Conservation (phyloP, 805 yeast genomes). For the Metschnikowia sp. region DNA sequence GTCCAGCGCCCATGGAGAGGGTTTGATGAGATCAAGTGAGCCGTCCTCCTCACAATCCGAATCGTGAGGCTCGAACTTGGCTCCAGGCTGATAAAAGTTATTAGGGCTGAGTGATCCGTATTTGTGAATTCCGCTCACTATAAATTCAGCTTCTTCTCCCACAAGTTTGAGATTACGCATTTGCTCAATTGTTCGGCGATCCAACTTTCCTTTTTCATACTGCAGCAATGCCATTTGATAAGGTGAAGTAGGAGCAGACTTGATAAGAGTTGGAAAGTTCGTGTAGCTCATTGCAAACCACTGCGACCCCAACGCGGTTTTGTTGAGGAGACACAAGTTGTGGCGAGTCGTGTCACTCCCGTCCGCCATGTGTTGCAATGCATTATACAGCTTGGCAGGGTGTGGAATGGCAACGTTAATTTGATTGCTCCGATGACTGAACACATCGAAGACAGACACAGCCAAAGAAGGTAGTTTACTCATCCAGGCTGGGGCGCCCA, state of each 20-base stretch:
- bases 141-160: slow-evolving; percentile 20
- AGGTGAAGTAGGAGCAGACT: slow-evolving; percentile 71
- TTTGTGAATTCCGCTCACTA: slow-evolving; percentile 37
- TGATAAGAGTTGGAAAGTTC: slow-evolving; percentile 77
- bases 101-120: slow-evolving; percentile 26
- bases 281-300: slow-evolving; percentile 86
- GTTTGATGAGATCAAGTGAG: neutral
- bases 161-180: slow-evolving; percentile 16
- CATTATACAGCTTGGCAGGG: slow-evolving; percentile 49
- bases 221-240: slow-evolving; percentile 45
- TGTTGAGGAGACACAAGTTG: slow-evolving; percentile 59
- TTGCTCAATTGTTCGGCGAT: slow-evolving; percentile 7
- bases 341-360: slow-evolving; percentile 17
- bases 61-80: slow-evolving; percentile 22
- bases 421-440: slow-evolving; percentile 23
- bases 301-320: slow-evolving; percentile 56
- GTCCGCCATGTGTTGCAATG: slow-evolving; percentile 24
- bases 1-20: neutral
- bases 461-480: slow-evolving; percentile 68
- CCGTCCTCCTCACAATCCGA: slow-evolving; percentile 26
- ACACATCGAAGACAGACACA: slow-evolving; percentile 77
- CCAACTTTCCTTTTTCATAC: slow-evolving; percentile 18
- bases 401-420: slow-evolving; percentile 62
- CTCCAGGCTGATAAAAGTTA: slow-evolving; percentile 35
- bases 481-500: slow-evolving; percentile 79